Conservation (phyloP, 2,329 filamentous ascomycete species). For the Exophiala sp. region DNA sequence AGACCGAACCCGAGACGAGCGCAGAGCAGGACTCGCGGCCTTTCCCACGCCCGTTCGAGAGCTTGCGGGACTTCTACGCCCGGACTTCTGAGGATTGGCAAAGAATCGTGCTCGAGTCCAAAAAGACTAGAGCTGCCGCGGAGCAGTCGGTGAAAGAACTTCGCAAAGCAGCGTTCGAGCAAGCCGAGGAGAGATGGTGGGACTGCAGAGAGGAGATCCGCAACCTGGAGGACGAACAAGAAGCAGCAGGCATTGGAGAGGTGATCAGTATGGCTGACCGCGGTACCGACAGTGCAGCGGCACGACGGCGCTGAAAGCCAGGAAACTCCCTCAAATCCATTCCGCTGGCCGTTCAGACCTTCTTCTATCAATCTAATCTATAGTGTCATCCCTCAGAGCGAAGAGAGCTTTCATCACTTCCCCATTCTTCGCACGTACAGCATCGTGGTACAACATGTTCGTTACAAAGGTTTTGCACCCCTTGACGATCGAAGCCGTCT, state of each 20-base stretch:
- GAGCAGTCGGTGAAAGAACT: slow-evolving; percentile 79
- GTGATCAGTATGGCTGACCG: slow-evolving; percentile 80
- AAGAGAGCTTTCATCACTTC: slow-evolving; percentile 74
- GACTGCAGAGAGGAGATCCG: slow-evolving; percentile 91
- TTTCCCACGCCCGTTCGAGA: slow-evolving; percentile 76
- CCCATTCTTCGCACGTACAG: slow-evolving; percentile 63
- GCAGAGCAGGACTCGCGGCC: slow-evolving; percentile 68
- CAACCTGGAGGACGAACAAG: slow-evolving; percentile 88
- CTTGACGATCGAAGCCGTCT: slow-evolving; percentile 68
- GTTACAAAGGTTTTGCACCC: slow-evolving; percentile 76
- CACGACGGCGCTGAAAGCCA: slow-evolving; percentile 1
- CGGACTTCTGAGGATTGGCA: slow-evolving; percentile 89
- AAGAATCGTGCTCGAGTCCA: slow-evolving; percentile 68
- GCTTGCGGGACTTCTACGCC: slow-evolving; percentile 82
- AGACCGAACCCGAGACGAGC: slow-evolving; percentile 22
- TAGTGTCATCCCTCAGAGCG: slow-evolving; percentile 63
- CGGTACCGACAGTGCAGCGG: slow-evolving; percentile 46
- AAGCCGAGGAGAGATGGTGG: slow-evolving; percentile 98
- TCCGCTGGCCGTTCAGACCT: background rate
- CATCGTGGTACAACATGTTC: slow-evolving; percentile 83
- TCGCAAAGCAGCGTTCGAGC: slow-evolving; percentile 80
- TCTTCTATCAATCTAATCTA: slow-evolving; percentile 39
- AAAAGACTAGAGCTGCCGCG: slow-evolving; percentile 59
- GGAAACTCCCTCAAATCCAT: too few species aligned
- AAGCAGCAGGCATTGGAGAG: slow-evolving; percentile 89